These are phyloP conservation scores for Geosmithia flava DNA, from an alignment of 2,329 filamentous ascomycete species.

Conservation along the genomic window DNA sequence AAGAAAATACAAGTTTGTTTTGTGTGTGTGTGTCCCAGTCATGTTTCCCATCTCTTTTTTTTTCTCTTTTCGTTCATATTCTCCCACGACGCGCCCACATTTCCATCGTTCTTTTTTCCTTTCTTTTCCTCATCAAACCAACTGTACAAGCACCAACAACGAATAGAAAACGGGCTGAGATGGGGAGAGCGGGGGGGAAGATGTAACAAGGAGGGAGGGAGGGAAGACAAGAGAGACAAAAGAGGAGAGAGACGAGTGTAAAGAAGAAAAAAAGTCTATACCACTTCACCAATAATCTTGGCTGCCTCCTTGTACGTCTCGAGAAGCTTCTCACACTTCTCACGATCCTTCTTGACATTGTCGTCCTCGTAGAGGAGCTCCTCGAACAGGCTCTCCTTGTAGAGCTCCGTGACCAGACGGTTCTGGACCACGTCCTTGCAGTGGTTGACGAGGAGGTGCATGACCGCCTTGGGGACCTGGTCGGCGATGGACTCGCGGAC, in stretches of 20 bases:
- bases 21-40: no score
- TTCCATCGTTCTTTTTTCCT: no score
- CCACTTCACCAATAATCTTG: conserved; percentile 94
- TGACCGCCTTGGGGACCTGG: conserved; percentile 95
- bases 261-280: conserved; percentile 34
- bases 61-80: no score
- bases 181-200: no score
- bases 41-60: no score
- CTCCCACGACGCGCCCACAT: no score
- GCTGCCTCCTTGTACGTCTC: conserved; percentile 94
- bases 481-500: conserved; percentile 97
- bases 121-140: no score
- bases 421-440: conserved; percentile 98
- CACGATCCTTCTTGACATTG: conserved; percentile 89
- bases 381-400: conserved; percentile 82
- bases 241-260: not conserved
- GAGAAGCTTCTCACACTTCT: conserved; percentile 95
- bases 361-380: conserved; percentile 97
- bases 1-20: no score
- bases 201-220: no score
- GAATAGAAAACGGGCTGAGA: no score
- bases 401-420: conserved; percentile 85
- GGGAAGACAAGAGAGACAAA: not conserved
- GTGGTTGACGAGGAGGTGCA: conserved; percentile 97
- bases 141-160: no score